Evolutionary conservation across 75 land plant species (phyloP), one percentile per base, ranked within the genome.

Genomic region (Cryptomeria japonica): DNA sequence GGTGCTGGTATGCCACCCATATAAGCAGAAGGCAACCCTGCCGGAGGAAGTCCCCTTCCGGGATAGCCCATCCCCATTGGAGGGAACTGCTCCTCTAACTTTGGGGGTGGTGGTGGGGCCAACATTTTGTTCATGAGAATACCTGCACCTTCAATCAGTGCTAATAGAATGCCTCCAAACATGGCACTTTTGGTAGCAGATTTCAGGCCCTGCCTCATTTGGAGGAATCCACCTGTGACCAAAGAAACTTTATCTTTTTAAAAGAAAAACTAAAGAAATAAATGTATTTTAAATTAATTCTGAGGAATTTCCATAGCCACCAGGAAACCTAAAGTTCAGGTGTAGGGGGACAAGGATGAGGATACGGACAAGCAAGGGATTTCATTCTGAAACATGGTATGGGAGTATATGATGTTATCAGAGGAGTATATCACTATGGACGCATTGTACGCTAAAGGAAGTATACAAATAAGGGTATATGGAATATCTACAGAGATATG

Each of bases 131-230:
- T 96, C 68, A 97, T 70, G 93, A 94, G 93, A 87, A 97, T 92
- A 3, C 99, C 97, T 6, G 99, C 99, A 18, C 99, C 99, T 82
- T 97, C 99, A 36, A 96, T 96, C 28, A 96, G 80, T 36, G 94
- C 99, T 12, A 97, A 90, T 77, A 97, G 85, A 55, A 96, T 93
- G 13, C 98, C 99, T 5, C 99, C 98, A 82, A 94, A 92, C 3
- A 93, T 28, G 14, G 99, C 98, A 11, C 96, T 94, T 28, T 92
- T 84, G 42, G 93, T 72, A 28, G 99, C 92, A 37, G 96, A 86
- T 58, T 87, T 87, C 18, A 91, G 87, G 0, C 96, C 99, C 82
- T 95, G 97, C 13, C 99, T 91, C 92, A 97, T 90, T 85, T 89
- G 90, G n/a, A 97, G 92, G 83, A 97, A 94, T 12, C 99, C 97